Conservation (phyloP, 352 stramenopile genomes). For the Phytopythium vexans region DNA sequence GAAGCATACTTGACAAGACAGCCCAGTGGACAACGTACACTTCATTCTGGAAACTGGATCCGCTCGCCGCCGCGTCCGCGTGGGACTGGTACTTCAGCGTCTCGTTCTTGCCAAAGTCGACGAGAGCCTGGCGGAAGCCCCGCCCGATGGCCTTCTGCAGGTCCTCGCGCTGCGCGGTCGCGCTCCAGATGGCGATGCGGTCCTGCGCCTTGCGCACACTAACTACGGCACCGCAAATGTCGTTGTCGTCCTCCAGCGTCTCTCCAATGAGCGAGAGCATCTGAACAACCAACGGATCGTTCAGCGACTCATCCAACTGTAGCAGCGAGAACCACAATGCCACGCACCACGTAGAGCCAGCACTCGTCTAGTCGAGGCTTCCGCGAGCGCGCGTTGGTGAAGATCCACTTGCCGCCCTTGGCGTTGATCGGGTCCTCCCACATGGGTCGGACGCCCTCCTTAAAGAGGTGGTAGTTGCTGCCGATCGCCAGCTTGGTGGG, state of each 20-base stretch:
- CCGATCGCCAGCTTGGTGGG: constrained; percentile 86
- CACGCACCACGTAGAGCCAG: constrained; percentile 92
- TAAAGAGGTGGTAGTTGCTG: constrained; percentile 98
- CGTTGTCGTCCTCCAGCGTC: constrained; percentile 92
- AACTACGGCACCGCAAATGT: constrained; percentile 95
- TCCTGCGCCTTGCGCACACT: constrained; percentile 94
- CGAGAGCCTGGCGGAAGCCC: constrained; percentile 74
- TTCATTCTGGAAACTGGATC: constrained; percentile 91
- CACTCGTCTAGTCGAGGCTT: constrained; percentile 93
- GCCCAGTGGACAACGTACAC: constrained; percentile 50
- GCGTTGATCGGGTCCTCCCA: constrained; percentile 96
- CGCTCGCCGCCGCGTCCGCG: constrained; percentile 79
- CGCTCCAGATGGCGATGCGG: constrained; percentile 95
- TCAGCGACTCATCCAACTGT: not conserved
- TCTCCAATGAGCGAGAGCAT: constrained; percentile 96
- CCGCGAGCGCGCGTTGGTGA: constrained; percentile 93
- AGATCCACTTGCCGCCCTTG: constrained; percentile 96
- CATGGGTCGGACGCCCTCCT: constrained; percentile 95
- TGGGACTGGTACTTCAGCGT: constrained; percentile 89
- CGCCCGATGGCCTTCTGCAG: constrained; percentile 78
- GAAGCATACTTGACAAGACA: not conserved
- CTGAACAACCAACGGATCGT: constrained; percentile 17
- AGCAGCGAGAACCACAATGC: not conserved
- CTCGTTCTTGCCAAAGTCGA: constrained; percentile 87
- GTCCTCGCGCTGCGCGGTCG: constrained; percentile 69